Evolutionary conservation across 495 filamentous ascomycete species (phyloP).

Genomic region (Penicillium antarcticum): DNA sequence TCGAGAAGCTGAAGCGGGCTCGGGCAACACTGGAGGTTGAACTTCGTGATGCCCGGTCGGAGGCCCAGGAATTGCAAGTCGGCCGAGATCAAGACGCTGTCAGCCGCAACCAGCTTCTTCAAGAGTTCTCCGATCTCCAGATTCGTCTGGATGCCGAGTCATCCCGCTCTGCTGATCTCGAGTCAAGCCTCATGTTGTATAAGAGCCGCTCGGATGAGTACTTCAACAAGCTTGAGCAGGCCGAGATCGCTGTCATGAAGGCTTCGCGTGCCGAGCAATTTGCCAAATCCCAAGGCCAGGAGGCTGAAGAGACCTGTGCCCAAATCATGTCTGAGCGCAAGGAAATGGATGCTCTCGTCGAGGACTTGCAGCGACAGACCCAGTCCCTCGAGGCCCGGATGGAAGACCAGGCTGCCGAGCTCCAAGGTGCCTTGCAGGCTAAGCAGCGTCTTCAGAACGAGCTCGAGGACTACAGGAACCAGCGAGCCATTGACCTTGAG

Average conservation of each 20-base stretch:
- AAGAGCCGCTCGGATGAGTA: constrained; percentile 95
- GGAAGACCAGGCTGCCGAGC: constrained; percentile 88
- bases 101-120: constrained; percentile 80
- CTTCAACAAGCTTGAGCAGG: constrained; percentile 95
- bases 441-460: constrained; percentile 97
- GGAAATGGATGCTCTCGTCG: constrained; percentile 80
- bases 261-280: constrained; percentile 90
- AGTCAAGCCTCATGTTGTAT: constrained; percentile 81
- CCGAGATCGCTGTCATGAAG: constrained; percentile 92
- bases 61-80: constrained; percentile 73
- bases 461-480: constrained; percentile 93
- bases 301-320: constrained; percentile 88
- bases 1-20: constrained; percentile 78
- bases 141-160: constrained; percentile 88
- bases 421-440: constrained; percentile 79
- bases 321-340: constrained; percentile 90
- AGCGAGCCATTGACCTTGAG: constrained; percentile 92
- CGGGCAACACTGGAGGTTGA: constrained; percentile 83
- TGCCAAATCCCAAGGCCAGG: constrained; percentile 79
- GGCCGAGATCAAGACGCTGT: constrained; percentile 80
- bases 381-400: constrained; percentile 87
- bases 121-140: constrained; percentile 92
- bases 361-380: constrained; percentile 85
- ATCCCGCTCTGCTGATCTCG: constrained; percentile 79
- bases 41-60: constrained; percentile 76